Conservation (phyloP, 2,329 filamentous ascomycete species). For the Cladosporium velox region DNA sequence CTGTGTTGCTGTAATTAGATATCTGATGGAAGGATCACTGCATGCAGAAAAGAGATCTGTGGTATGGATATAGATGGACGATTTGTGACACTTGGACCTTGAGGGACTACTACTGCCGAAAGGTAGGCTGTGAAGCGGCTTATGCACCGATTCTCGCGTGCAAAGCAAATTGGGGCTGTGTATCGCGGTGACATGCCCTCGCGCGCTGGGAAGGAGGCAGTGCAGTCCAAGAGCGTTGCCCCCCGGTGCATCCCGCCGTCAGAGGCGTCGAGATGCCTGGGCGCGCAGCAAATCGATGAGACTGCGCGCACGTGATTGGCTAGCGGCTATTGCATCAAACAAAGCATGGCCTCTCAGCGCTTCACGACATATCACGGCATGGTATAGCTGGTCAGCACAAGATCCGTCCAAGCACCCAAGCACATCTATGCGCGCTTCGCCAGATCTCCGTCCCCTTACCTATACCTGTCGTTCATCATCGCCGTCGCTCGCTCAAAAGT, state of each 20-base stretch:
- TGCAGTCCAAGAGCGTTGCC: slow-evolving; percentile 4
- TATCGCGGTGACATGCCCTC: neutral
- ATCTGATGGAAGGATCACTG: slow-evolving; percentile 13
- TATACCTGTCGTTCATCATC: too few relatives aligned
- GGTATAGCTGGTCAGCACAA: neutral
- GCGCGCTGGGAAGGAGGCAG: slow-evolving; percentile 8
- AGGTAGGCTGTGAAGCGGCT: neutral
- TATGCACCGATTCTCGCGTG: neutral
- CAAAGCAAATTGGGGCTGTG: slow-evolving; percentile 3
- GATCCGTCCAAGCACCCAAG: neutral
- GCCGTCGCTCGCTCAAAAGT: neutral
- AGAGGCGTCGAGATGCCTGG: slow-evolving; percentile 11
- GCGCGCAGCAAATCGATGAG: neutral
- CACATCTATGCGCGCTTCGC: neutral
- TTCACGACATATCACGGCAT: neutral
- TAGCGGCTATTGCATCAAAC: neutral
- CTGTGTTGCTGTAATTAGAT: slow-evolving; percentile 16
- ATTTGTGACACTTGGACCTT: slow-evolving; percentile 5
- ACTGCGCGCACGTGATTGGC: neutral
- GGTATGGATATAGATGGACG: slow-evolving; percentile 5
- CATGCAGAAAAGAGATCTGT: slow-evolving; percentile 4
- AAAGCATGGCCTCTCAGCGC: neutral
- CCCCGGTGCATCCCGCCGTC: slow-evolving; percentile 4
- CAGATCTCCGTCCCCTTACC: neutral
- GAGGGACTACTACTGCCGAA: neutral